Evolutionary conservation across 441 rosid genomes (phyloP), one percentile per base, ranked within the genome.

Genomic region (Erysimum pusillum): DNA sequence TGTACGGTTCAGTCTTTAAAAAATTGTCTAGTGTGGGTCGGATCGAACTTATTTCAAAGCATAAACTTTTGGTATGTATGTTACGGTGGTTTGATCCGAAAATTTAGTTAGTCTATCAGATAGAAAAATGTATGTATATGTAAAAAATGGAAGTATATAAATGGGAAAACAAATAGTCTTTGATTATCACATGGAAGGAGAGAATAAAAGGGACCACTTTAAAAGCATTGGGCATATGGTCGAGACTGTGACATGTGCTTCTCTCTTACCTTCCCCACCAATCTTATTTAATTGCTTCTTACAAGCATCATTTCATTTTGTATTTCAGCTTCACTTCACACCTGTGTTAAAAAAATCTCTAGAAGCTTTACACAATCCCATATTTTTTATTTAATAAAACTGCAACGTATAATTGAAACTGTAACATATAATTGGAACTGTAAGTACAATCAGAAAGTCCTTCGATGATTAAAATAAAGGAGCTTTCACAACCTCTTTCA

Each of bases 171-270:
- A 46, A 42, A 48, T 12, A 49, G 79, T 60, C 20, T 69, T 69
- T 60, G 70, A 45, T 41, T 8, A 53, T 69, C 79, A 76, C 75
- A 69, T 76, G 64, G 75, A 69, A 76, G 41, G 25, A 45, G 49
- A 69, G 71, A 63, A 69, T 69, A 45, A 63, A 76, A 76, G 64
- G 75, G 80, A 69, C 80, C 75, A 52, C 34, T 22, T 20, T 22
- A 20, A 51, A 51, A 51, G 57, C 57, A 51, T 52, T 20, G 13
- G 4, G n/a, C 32, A 52, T 52, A 3, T 52, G 69, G 77, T 65
- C 44, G 46, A 64, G 73, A 66, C 42, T 42, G 52, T 78, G 77
- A 78, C 81, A 78, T 78, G 77, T 78, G 81, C 77, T 49, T 22
- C 39, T n/a, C 58, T 45, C 67, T 51, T 54, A 72, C 73, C 81